Evolutionary conservation across 371 early-diverging fungal species (phyloP), one percentile per base, ranked within the genome.

Genomic region (Dinochytrium kinnereticum): DNA sequence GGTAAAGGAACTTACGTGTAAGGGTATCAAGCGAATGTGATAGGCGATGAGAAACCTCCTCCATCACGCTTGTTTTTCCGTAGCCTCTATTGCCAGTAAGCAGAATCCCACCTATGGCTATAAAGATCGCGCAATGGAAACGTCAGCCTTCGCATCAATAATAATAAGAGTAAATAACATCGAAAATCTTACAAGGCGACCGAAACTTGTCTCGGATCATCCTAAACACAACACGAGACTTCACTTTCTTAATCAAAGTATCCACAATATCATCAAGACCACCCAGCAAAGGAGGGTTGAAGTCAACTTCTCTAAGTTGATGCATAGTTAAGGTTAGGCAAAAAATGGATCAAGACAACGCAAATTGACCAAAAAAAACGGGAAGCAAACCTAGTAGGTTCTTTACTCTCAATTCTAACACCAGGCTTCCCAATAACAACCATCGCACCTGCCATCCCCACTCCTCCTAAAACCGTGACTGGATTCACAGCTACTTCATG

Each of bases 31-130:
- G 5, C 7, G 61, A 61, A 34, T 34, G 36, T 33, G 36, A 37
- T 21, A 61, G 7, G 73, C 74, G 40, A 77, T 76, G 36, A 86
- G 76, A 19, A 91, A 69, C 34, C 7, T 86, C 81, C 31, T 89
- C 79, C 15, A 89, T 85, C 1, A 96, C 78, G 38, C 87, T 86
- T 1, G 95, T 90, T 75, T 96, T 96, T 30, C 97, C 97, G 21
- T 90, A 86, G n/a, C 97, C 97, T 73, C 89, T 90, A 1, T 92
- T 84, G 19, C 96, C 96, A 50, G 91, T 90, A 7, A 96, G 64
- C 44, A 96, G 80, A 19, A 95, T 75, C 36, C 96, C 94, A 17
- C 94, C 93, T 2, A 87, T 80, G 19, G 74, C 89, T 89, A 68
- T 17, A 51, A 2, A 69, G 17, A n/a, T 13, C 5, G 26, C 10